A percentile compares a stretch with the other conserved stretches of the same genome.
Evolutionary conservation across 345 rosid genomes (phyloP).

Genomic region (Bruguiera gymnorhiza): DNA sequence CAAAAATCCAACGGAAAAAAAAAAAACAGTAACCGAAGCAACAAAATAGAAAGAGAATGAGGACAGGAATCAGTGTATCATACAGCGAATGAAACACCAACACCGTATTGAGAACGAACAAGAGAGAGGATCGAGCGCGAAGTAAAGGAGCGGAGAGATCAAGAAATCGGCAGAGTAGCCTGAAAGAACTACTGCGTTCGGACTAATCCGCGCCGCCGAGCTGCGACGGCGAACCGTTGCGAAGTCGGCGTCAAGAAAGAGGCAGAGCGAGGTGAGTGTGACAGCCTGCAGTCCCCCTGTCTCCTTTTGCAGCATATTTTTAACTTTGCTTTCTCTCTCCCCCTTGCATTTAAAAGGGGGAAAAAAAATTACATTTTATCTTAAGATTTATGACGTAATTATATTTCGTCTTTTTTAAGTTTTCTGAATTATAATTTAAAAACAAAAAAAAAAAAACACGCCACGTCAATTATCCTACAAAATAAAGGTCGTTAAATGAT

Average conservation of each 20-base stretch:
- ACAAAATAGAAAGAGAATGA: background rate
- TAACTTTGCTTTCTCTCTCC: background rate
- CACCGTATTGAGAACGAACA: background rate
- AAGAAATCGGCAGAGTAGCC: background rate
- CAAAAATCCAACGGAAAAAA: background rate
- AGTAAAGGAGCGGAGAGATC: conserved; percentile 6
- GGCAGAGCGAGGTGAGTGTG: background rate
- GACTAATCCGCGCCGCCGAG: conserved; percentile 24
- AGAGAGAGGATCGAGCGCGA: background rate
- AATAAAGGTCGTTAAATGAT: no score
- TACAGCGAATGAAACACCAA: background rate
- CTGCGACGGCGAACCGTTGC: conserved; percentile 41
- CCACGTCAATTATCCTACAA: no score
- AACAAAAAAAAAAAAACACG: no score
- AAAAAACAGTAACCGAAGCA: background rate
- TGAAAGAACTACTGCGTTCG: conserved; percentile 15
- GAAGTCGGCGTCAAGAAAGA: conserved; percentile 33
- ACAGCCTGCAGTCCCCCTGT: no score
- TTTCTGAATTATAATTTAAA: no score
- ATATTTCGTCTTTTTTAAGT: no score
- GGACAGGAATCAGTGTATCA: background rate
- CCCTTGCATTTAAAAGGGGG: background rate
- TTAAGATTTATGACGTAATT: no score
- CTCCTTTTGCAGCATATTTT: background rate
- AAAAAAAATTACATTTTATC: no score